Evolutionary conservation across 202 grass and related monocot genomes (phyloP), one percentile per base, ranked within the genome.

Genomic region (Eragrostis tef): DNA sequence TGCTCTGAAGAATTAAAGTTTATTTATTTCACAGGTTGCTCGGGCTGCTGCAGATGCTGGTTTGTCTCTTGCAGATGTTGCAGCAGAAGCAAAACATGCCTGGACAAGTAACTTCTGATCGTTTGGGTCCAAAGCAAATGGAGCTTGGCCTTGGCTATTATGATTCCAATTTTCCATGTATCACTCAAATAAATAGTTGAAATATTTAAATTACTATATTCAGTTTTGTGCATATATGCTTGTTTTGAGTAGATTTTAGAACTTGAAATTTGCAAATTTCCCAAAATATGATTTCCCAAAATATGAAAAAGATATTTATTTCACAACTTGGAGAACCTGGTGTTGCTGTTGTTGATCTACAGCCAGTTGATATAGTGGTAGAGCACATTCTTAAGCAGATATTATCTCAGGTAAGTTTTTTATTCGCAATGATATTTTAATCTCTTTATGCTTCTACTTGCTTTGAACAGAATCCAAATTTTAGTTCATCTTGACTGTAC

Each of bases 341-440:
- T 84, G 93, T 87, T 82, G 97, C 87, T 91, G 93, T 96, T 73
- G 93, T 92, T 83, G 97, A 99, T 27, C 78, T 99, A 68, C 91
- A 93, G 82, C 65, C 88, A 43, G 79, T 93, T 92, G 93, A 99
- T 91, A 70, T 96, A 68, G 85, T 99, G 41, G 87, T 99, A 48
- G 89, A 94, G 78, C 96, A 99, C 82, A 83, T 96, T 87, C 96
- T 99, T 51, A 89, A 90, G 85, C 90, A 99, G 85, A 99, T 99
- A 90, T 67, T 99, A 7, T 93, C 85, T 75, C 85, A 74, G 74
- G 97, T 96, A 81, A 64, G 70, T 61, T 59, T 89, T 7, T 71
- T 6, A 62, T 84, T 46, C 49, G 22, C 34, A 16, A 39, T 82
- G 39, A 31, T 67, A 79, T 51, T 77, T 41, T 59, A 53, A 34